Conservation (phyloP, 345 rosid genomes). For the Barbarea vulgaris region DNA sequence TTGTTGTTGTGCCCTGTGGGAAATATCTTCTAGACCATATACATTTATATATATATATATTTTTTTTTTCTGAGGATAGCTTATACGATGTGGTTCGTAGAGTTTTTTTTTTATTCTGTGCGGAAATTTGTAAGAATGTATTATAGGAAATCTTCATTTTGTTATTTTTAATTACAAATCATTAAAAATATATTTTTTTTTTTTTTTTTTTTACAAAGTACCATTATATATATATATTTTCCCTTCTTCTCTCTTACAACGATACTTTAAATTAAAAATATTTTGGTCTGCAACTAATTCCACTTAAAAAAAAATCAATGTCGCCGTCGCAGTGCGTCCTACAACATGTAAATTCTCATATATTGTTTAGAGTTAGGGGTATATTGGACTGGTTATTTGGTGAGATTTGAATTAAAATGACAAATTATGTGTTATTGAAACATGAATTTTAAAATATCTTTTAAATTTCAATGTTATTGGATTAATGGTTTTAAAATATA, state of each 20-base stretch:
- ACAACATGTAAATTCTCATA: background rate
- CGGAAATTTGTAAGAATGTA: conserved; percentile 1
- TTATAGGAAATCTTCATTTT: background rate
- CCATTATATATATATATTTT: no score
- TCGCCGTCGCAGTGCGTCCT: background rate
- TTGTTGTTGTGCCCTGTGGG: background rate
- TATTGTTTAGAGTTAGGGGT: background rate
- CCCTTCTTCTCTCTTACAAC: no score
- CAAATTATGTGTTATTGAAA: no score
- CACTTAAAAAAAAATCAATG: background rate
- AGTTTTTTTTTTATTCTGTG: background rate
- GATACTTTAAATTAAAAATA: background rate
- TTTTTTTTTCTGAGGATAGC: background rate
- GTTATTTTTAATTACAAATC: background rate
- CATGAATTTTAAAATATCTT: no score
- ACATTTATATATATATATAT: background rate
- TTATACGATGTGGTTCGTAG: background rate
- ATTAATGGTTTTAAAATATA: no score
- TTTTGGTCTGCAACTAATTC: background rate
- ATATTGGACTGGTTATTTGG: no score
- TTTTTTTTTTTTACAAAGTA: no score
- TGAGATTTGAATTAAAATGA: no score
- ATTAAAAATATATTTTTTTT: background rate
- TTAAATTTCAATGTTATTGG: no score
- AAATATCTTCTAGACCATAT: background rate